Evolutionary conservation across 768 basidiomycete genomes (phyloP), one percentile per base, ranked within the genome.

Genomic region (Tremella yokohamensis): DNA sequence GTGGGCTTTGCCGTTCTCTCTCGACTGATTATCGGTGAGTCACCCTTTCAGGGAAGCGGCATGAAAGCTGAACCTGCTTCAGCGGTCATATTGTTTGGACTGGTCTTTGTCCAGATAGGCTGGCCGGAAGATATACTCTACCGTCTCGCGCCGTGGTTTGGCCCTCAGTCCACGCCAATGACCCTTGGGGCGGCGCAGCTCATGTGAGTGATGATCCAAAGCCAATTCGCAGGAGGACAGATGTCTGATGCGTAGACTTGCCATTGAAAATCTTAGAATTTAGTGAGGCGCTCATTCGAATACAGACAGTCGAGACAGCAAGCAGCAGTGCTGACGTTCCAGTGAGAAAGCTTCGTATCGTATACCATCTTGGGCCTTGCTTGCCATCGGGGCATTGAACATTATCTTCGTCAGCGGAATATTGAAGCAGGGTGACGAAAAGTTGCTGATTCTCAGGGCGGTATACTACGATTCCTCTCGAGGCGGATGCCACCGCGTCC

Each of bases 81-180:
- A 65, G 64, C 29, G 15, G 34, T 13, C 11, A 48, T 59, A 1
- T 37, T 67, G 0, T 24, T 13, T 6, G n/a, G 61, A 3, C 40
- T 62, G 18, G 26, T 59, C 7, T 24, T 51, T 7, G 70, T 56
- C 1, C 67, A 72, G 38, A 13, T 65, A 2, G 70, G 70, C 7
- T 42, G 49, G 38, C 70, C 70, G 11, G 70, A 72, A 40, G 61
- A 44, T 40, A 55, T 66, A 15, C 50, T 72, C 11, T 64, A 64
- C 40, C 18, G 58, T 3, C 57, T 55, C 19, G 15, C 61, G 1
- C 44, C 59, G 0, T 72, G 66, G 70, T 56, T 72, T 6, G 70
- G 70, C 16, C 60, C 70, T 3, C 64, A 68, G 40, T 65, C 60
- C 40, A 68, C 70, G 2, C 64, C 70, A 1, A 16, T 72, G 3